Conservation (phyloP, 192 early-diverging fungal genomes). For the Pecoramyces ruminantium region DNA sequence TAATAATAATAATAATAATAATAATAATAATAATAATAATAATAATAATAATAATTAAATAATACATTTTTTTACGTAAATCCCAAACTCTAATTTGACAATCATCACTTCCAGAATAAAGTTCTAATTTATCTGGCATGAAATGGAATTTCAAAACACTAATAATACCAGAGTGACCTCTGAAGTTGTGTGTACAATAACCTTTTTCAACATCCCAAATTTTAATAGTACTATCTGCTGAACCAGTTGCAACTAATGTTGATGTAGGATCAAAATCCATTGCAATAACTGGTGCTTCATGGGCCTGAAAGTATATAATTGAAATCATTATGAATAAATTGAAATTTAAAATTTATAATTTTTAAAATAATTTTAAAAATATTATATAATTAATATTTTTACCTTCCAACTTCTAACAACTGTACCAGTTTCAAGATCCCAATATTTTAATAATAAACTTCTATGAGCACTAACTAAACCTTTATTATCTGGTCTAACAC, state of each 20-base stretch:
- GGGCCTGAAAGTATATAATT: too few relatives aligned
- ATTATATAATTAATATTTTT: not conserved
- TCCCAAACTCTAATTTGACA: conserved; percentile 84
- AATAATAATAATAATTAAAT: not conserved
- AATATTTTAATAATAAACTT: conserved; percentile 59
- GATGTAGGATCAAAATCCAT: conserved; percentile 84
- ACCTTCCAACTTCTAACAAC: conserved; percentile 49
- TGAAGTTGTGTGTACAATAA: conserved; percentile 88
- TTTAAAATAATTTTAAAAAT: too few relatives aligned
- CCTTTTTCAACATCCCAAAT: conserved; percentile 91
- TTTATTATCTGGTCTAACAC: conserved; percentile 57
- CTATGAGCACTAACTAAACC: conserved; percentile 67
- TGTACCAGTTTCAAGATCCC: conserved; percentile 47
- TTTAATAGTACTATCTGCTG: conserved; percentile 83
- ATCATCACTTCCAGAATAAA: conserved; percentile 84
- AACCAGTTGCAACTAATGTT: conserved; percentile 86
- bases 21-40: not conserved
- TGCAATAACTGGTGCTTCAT: conserved; percentile 80
- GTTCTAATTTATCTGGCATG: conserved; percentile 34
- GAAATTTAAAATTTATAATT: too few relatives aligned
- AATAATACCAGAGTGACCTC: conserved; percentile 79
- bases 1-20: not conserved
- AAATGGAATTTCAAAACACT: conserved; percentile 57
- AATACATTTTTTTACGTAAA: conserved; percentile 48
- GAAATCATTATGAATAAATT: too few relatives aligned